phyloP scores from a whole-genome alignment of 2,329 filamentous ascomycete genomes.

The Colletotrichum kahawae region DNA sequence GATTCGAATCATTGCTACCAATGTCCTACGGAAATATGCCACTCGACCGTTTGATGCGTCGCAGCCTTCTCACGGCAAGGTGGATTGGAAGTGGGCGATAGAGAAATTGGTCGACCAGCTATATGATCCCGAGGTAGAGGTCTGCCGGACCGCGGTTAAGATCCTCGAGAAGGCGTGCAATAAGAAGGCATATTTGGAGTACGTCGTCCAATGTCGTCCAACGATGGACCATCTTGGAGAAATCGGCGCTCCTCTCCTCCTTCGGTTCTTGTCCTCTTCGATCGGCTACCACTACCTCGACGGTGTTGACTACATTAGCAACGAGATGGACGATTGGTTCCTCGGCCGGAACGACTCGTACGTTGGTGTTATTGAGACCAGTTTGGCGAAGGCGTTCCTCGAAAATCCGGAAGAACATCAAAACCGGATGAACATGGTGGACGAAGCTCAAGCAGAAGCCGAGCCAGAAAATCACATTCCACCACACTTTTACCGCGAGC shows the following conservation, averaged over 20 bases:
- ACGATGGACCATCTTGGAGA: slow-evolving; percentile 95
- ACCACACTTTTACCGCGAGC: slow-evolving; percentile 96
- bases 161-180: slow-evolving; percentile 98
- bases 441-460: slow-evolving; percentile 59
- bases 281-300: slow-evolving; percentile 98
- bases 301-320: slow-evolving; percentile 96
- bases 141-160: slow-evolving; percentile 95
- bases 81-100: slow-evolving; percentile 92
- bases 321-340: slow-evolving; percentile 99
- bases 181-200: slow-evolving; percentile 87
- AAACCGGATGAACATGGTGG: slow-evolving; percentile 63
- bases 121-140: slow-evolving; percentile 96
- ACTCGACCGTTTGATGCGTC: slow-evolving; percentile 52
- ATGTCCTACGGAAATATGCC: slow-evolving; percentile 85
- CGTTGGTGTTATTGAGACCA: slow-evolving; percentile 93
- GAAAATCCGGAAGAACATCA: slow-evolving; percentile 64
- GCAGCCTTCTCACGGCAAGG: slow-evolving; percentile 34
- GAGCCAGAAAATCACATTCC: slow-evolving; percentile 76
- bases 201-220: slow-evolving; percentile 94
- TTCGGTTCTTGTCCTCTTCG: slow-evolving; percentile 93
- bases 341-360: slow-evolving; percentile 96
- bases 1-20: slow-evolving; percentile 89
- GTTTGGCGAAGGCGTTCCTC: slow-evolving; percentile 84
- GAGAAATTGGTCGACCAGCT: slow-evolving; percentile 96
- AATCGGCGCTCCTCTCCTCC: slow-evolving; percentile 89